A percentile compares a stretch with the other conserved stretches of the same genome.
phyloP scores from a whole-genome alignment of 345 rosid species.

The Brassica carinata region DNA sequence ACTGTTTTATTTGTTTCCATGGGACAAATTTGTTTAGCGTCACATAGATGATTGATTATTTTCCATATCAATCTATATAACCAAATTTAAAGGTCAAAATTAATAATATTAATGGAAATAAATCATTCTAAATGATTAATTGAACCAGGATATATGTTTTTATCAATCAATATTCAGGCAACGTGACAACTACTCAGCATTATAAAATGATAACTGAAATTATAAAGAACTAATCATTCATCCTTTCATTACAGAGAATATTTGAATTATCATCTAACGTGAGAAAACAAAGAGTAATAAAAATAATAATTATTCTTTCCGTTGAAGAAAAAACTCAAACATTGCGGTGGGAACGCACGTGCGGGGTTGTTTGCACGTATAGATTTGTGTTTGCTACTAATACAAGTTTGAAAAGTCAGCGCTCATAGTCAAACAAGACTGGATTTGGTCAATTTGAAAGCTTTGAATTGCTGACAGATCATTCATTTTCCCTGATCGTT shows the following conservation, averaged over 20 bases:
- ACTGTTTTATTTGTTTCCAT: not conserved
- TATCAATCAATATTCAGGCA: not conserved
- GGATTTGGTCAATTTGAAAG: conserved; percentile 12
- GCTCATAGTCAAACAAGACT: conserved; percentile 26
- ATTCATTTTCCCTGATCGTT: not conserved
- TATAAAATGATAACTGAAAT: not conserved
- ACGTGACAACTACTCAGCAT: not conserved
- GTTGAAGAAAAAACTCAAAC: conserved; percentile 32
- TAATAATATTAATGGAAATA: not conserved
- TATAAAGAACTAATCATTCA: not conserved
- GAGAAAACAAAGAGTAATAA: not conserved
- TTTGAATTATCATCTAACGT: not conserved
- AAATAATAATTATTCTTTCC: not conserved
- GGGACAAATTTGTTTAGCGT: not conserved
- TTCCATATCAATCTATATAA: not conserved
- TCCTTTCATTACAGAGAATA: not conserved
- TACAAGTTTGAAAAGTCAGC: conserved; percentile 26
- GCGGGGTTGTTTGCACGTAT: conserved; percentile 36
- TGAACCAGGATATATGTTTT: not conserved
- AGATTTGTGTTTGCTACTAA: not conserved
- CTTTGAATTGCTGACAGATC: conserved; percentile 23
- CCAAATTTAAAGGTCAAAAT: not conserved
- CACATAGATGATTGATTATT: not conserved
- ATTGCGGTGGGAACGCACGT: conserved; percentile 40
- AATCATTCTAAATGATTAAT: not conserved